Evolutionary conservation across 169 alveolate genomes (phyloP).

Genomic region (Plasmodium reichenowi): DNA sequence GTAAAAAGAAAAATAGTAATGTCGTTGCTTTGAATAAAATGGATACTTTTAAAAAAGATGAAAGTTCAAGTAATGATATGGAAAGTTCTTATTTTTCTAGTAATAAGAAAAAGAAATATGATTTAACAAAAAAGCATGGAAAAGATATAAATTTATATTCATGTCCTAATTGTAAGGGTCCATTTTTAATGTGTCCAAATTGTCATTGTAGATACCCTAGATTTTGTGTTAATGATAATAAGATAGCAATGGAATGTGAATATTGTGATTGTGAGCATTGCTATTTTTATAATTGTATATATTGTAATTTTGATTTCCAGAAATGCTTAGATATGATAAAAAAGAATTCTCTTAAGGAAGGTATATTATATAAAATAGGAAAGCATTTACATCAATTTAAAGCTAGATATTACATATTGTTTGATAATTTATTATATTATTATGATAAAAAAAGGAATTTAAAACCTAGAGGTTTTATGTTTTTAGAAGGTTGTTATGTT

Average conservation of each 20-base stretch:
- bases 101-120: constrained; percentile 56
- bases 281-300: constrained; percentile 55
- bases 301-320: constrained; percentile 81
- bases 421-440: constrained; percentile 88
- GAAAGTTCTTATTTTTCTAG: constrained; percentile 67
- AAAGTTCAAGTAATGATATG: constrained; percentile 22
- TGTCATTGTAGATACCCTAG: constrained; percentile 83
- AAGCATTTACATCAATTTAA: constrained; percentile 86
- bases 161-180: constrained; percentile 86
- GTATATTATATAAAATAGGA: constrained; percentile 89
- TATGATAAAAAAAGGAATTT: constrained; percentile 81
- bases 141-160: constrained; percentile 76
- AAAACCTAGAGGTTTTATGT: constrained; percentile 90
- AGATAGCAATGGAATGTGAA: constrained; percentile 82
- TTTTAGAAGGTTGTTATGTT: constrained; percentile 91
- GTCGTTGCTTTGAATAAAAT: not conserved
- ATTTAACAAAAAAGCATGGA: constrained; percentile 46
- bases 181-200: constrained; percentile 86
- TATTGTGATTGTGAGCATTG: constrained; percentile 78
- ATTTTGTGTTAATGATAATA: constrained; percentile 80
- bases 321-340: constrained; percentile 74
- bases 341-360: constrained; percentile 83
- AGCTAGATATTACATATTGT: constrained; percentile 87
- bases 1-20: not conserved
- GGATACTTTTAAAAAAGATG: constrained; percentile 18